These are phyloP conservation scores for Talaromyces verruculosus DNA, from an alignment of 2,329 filamentous ascomycete species.

Conservation along the genomic window DNA sequence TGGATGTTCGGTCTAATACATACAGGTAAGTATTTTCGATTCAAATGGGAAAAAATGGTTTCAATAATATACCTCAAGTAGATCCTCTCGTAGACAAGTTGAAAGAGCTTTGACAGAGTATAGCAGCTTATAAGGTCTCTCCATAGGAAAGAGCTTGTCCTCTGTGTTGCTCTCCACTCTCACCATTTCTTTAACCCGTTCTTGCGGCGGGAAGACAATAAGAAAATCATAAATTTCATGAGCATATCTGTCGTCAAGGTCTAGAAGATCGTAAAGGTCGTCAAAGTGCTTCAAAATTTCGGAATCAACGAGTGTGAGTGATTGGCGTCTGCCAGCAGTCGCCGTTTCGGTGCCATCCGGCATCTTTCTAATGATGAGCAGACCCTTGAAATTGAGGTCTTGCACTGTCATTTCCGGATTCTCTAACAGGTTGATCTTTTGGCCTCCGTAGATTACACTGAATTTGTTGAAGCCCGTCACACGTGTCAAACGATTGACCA, in stretches of 20 bases:
- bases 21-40: background rate
- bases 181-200: constrained; percentile 61
- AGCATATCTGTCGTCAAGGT: constrained; percentile 68
- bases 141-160: constrained; percentile 64
- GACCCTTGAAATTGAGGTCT: constrained; percentile 64
- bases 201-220: constrained; percentile 66
- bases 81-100: constrained; percentile 58
- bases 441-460: constrained; percentile 68
- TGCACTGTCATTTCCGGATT: constrained; percentile 62
- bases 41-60: background rate
- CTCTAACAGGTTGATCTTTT: constrained; percentile 62
- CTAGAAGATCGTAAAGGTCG: constrained; percentile 77
- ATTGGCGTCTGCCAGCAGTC: constrained; percentile 43
- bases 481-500: constrained; percentile 66
- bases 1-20: constrained; percentile 32
- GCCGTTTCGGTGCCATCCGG: constrained; percentile 48
- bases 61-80: constrained; percentile 31
- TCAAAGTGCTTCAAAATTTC: constrained; percentile 81
- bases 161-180: constrained; percentile 55
- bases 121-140: constrained; percentile 69
- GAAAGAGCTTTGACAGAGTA: constrained; percentile 70
- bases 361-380: constrained; percentile 63
- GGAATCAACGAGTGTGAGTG: constrained; percentile 66
- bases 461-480: constrained; percentile 76
- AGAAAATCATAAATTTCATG: constrained; percentile 73